Conservation (phyloP, 257 asterid genomes). For the Ajuga chamaepitys region DNA sequence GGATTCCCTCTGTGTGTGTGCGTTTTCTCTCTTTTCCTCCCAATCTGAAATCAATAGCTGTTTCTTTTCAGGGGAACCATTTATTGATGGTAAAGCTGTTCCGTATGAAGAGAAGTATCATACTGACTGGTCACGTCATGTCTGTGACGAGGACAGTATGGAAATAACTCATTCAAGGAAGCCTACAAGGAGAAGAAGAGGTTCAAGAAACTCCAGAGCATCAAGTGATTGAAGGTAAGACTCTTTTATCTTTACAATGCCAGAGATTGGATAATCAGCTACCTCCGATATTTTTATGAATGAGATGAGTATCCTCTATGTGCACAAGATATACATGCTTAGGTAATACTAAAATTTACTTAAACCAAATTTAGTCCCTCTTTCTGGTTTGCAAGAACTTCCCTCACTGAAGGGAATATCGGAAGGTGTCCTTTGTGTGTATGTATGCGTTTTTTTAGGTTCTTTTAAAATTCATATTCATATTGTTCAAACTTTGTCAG, state of each 20-base stretch:
- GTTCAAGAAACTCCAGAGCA: slow-evolving; percentile 7
- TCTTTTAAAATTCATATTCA: too few species aligned
- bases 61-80: slow-evolving; percentile 34
- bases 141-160: neutral
- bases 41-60: neutral
- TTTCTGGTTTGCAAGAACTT: too few species aligned
- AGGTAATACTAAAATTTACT: too few species aligned
- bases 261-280: neutral
- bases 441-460: too few species aligned
- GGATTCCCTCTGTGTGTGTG: too few species aligned
- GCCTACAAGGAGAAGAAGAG: slow-evolving; percentile 13
- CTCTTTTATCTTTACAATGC: neutral
- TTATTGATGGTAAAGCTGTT: slow-evolving; percentile 24
- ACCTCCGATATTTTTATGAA: neutral
- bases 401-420: too few species aligned
- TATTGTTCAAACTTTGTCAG: too few species aligned
- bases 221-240: neutral
- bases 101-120: slow-evolving; percentile 37
- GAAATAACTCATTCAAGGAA: slow-evolving; percentile 8
- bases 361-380: too few species aligned
- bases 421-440: too few species aligned
- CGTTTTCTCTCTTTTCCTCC: neutral
- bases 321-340: too few species aligned
- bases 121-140: slow-evolving; percentile 18
- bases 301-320: too few species aligned